Percentiles rank a stretch among this genome's conserved stretches.
Evolutionary conservation across 129 eudicot genomes (phyloP).

Genomic region (Scalesia atractyloides): DNA sequence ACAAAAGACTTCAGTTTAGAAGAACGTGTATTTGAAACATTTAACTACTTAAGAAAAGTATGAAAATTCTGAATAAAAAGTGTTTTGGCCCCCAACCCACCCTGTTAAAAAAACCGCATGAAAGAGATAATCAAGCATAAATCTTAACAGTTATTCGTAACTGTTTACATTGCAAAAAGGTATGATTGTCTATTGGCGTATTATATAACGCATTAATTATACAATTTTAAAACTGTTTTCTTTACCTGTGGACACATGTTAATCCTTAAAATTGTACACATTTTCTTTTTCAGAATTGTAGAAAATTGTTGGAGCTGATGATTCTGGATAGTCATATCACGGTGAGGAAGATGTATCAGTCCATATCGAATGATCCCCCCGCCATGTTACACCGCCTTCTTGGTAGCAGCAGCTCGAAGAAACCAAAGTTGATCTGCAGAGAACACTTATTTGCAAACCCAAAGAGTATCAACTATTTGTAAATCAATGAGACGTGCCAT

Average conservation of each 20-base stretch:
- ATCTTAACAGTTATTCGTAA: not conserved
- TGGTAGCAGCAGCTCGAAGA: conserved; percentile 42
- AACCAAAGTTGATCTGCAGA: conserved; percentile 45
- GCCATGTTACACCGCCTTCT: conserved; percentile 48
- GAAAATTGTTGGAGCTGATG: conserved; percentile 66
- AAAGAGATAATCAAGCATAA: not conserved
- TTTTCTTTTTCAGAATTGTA: conserved; percentile 61
- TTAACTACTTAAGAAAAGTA: not conserved
- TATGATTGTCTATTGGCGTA: not conserved
- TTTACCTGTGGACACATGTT: not conserved
- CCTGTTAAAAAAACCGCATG: not conserved
- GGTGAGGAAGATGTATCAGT: conserved; percentile 66
- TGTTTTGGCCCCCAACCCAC: not conserved
- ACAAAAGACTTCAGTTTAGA: not conserved
- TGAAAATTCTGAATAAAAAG: not conserved
- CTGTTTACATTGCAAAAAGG: not conserved
- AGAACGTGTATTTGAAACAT: not conserved
- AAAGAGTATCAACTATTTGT: conserved; percentile 43
- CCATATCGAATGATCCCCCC: conserved; percentile 52
- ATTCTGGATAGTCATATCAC: conserved; percentile 58
- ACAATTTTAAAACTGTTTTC: not conserved
- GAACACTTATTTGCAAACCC: conserved; percentile 79
- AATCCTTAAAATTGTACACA: not conserved
- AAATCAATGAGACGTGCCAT: not conserved
- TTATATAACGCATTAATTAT: not conserved